Percentiles rank a stretch among this genome's conserved stretches.
phyloP scores from a whole-genome alignment of 345 rosid species.

The Eucalyptus regnans region DNA sequence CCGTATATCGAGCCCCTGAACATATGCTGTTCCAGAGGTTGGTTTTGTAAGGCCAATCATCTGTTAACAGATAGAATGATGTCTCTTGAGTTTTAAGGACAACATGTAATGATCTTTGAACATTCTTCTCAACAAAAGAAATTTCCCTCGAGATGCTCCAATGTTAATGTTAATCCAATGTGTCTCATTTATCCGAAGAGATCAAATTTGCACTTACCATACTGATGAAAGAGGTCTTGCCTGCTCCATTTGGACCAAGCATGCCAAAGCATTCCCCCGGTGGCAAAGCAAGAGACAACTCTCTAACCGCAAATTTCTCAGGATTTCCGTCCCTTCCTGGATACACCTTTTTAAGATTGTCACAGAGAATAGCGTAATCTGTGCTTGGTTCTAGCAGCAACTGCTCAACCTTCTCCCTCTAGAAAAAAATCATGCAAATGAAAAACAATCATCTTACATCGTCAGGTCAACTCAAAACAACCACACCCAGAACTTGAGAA shows the following conservation, averaged over 20 bases:
- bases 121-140: neutral
- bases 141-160: neutral
- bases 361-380: slow-evolving; percentile 56
- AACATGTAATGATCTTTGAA: neutral
- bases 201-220: slow-evolving; percentile 45
- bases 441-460: neutral
- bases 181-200: neutral
- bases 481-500: neutral
- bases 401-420: slow-evolving; percentile 76
- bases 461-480: neutral
- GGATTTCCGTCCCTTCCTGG: slow-evolving; percentile 93
- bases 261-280: slow-evolving; percentile 94
- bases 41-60: slow-evolving; percentile 93
- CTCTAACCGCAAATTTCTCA: slow-evolving; percentile 72
- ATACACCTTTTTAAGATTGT: slow-evolving; percentile 64
- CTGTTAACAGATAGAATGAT: slow-evolving; percentile 19
- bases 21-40: slow-evolving; percentile 67
- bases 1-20: slow-evolving; percentile 63
- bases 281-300: slow-evolving; percentile 84
- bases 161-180: neutral
- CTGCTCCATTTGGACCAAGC: slow-evolving; percentile 99
- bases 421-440: neutral
- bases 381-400: slow-evolving; percentile 42
- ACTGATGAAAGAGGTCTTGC: slow-evolving; percentile 87
- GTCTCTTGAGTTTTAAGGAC: neutral